Base-by-base conservation (phyloP, 2,329 filamentous ascomycete species). In the Hypoxylon sp. region DNA sequence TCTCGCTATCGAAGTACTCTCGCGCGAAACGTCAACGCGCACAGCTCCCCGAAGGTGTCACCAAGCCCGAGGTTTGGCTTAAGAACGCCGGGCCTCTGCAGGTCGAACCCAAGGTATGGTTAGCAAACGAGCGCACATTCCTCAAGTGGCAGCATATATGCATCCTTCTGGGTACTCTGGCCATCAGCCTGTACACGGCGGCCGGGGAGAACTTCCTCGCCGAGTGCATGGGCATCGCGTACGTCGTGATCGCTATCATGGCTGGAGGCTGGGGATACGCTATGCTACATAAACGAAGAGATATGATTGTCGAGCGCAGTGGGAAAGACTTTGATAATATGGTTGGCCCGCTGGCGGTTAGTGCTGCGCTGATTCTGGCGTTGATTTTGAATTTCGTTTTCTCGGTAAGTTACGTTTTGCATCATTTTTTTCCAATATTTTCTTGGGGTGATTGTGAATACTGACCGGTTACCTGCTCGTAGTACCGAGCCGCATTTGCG, bases 141-240 rank as follows among this genome's bases (percentile, higher is more conserved):
- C 91, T 99, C 80, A 98, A 98, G 81, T 99, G 96, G 96, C 93
- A 98, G 84, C 94, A 98, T 80, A 94, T 99, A 76, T 91, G 90
- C 69, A 89, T 99, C 53, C 86, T 99, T 13, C 89, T 99, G 24
- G 94, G 94, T 39, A 90, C 91, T 22, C 82, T 99, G 31, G 93
- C 93, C 0, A 84, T 99, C 11, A 93, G 91, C 22, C 83, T 99
- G 29, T 98, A 95, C 82, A 95, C 97, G 74, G 94, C 95, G 0
- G 94, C 94, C 0, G 92, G 93, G 5, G 84, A 90, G 73, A 93
- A 97, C 79, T 84, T 84, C n/a, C 80, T 97, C 33, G 94, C 94
- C 0, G 87, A 92, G 74, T 83, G 84, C 39, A 89, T 98, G 76
- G 94, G 94, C n/a, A 84, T 96, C 19, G 88, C 92, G 9, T 98